A percentile compares a stretch with the other conserved stretches of the same genome.
Evolutionary conservation across 2,329 filamentous ascomycete species (phyloP).

Genomic region (Cytospora piceae): DNA sequence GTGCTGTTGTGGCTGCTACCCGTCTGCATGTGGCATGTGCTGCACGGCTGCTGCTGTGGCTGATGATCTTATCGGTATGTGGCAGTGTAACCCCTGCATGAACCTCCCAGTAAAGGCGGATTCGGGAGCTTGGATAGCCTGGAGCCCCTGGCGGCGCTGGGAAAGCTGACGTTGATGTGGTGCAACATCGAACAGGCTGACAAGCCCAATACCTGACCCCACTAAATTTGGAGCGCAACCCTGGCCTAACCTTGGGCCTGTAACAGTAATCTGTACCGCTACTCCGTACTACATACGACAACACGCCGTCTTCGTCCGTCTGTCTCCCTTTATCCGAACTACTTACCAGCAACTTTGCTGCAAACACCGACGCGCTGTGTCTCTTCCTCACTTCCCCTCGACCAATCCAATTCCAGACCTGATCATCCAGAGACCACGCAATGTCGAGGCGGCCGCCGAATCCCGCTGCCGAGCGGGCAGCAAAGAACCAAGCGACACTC

Average conservation of each 20-base stretch:
- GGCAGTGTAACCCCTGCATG: neutral
- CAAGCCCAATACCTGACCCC: neutral
- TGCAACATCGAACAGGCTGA: neutral
- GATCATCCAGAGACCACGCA: constrained; percentile 31
- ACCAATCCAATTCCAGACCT: constrained; percentile 1
- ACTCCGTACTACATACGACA: neutral
- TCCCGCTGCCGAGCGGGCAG: constrained; percentile 82
- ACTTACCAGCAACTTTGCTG: neutral
- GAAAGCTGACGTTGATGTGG: neutral
- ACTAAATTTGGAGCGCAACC: constrained; percentile 1
- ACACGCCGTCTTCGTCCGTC: neutral
- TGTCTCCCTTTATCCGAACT: neutral
- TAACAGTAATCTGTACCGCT: neutral
- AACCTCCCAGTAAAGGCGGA: neutral
- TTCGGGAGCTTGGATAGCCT: neutral
- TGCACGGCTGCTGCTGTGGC: neutral
- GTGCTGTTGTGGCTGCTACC: neutral
- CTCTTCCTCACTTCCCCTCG: neutral
- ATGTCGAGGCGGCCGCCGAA: constrained; percentile 83
- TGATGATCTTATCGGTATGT: neutral
- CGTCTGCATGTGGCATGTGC: neutral
- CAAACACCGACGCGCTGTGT: neutral
- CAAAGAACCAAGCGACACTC: constrained; percentile 91
- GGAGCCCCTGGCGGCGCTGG: too few species aligned
- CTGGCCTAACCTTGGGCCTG: neutral